A percentile compares a stretch with the other conserved stretches of the same genome.
Evolutionary conservation across 257 asterid species (phyloP).

Genomic region (Thymus mandschuricus): DNA sequence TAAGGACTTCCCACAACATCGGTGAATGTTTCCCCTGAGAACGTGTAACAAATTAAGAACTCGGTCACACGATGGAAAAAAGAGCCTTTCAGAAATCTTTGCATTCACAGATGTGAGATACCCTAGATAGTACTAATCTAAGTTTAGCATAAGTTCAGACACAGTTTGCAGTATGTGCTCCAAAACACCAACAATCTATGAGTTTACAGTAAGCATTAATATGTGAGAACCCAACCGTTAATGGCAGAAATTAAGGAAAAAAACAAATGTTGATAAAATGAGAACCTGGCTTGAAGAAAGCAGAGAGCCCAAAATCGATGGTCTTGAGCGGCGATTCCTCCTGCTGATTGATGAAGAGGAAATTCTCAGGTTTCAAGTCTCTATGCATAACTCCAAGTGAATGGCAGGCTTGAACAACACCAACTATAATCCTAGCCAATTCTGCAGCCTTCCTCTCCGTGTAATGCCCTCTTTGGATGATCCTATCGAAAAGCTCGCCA

Average conservation of each 20-base stretch:
- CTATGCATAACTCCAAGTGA: slow-evolving; percentile 94
- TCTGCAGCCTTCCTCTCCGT: slow-evolving; percentile 81
- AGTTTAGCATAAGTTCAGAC: neutral
- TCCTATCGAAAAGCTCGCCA: slow-evolving; percentile 95
- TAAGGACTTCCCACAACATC: slow-evolving; percentile 82
- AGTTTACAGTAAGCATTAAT: neutral
- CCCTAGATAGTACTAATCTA: neutral
- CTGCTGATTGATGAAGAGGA: slow-evolving; percentile 66
- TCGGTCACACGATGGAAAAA: neutral
- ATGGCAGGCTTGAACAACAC: slow-evolving; percentile 81
- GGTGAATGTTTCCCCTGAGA: slow-evolving; percentile 55
- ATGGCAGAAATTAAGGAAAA: neutral
- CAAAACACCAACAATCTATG: neutral
- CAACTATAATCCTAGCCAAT: slow-evolving; percentile 72
- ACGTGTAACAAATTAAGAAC: slow-evolving; percentile 1
- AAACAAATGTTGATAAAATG: neutral
- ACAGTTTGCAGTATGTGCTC: neutral
- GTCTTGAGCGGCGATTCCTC: slow-evolving; percentile 83
- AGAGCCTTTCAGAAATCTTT: neutral
- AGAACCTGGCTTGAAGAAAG: slow-evolving; percentile 85
- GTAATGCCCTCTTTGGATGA: slow-evolving; percentile 80
- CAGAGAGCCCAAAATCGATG: slow-evolving; percentile 88
- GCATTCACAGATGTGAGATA: slow-evolving; percentile 6
- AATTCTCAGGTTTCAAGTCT: slow-evolving; percentile 92
- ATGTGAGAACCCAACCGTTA: neutral